Conservation (phyloP, 1,139 yeast species). For the Ogataea hybrid region DNA sequence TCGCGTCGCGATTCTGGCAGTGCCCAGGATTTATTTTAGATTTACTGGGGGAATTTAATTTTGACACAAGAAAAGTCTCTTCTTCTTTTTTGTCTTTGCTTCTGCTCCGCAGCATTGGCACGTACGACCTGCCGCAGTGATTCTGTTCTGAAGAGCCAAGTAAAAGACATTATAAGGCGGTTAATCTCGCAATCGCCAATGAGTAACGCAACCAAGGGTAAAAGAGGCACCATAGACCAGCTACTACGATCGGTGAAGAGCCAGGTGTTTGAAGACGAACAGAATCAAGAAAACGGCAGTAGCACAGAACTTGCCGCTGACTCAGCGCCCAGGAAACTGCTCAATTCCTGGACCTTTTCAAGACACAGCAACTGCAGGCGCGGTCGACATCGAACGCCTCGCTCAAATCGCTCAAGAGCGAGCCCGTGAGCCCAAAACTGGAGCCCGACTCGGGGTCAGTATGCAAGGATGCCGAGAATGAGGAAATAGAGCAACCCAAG, state of each 20-base stretch:
- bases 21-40: not conserved
- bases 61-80: not conserved
- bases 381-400: not conserved
- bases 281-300: not conserved
- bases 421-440: not conserved
- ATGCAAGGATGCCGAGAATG: conserved; percentile 13
- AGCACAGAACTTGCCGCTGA: not conserved
- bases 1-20: conserved; percentile 9
- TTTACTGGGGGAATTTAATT: not conserved
- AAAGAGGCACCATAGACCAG: conserved; percentile 10
- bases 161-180: not conserved
- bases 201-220: conserved; percentile 2
- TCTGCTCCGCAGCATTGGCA: not conserved
- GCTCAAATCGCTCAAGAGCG: conserved; percentile 1
- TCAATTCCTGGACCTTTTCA: conserved; percentile 30
- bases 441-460: conserved; percentile 6
- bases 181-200: not conserved
- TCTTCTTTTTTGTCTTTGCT: not conserved
- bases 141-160: not conserved
- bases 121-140: not conserved
- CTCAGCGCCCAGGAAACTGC: conserved; percentile 10
- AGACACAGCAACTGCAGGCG: not conserved
- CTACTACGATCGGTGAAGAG: conserved; percentile 18
- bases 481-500: conserved; percentile 6
- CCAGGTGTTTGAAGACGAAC: conserved; percentile 22